Evolutionary conservation across 257 asterid species (phyloP).

Genomic region (Solanum clarkiae): DNA sequence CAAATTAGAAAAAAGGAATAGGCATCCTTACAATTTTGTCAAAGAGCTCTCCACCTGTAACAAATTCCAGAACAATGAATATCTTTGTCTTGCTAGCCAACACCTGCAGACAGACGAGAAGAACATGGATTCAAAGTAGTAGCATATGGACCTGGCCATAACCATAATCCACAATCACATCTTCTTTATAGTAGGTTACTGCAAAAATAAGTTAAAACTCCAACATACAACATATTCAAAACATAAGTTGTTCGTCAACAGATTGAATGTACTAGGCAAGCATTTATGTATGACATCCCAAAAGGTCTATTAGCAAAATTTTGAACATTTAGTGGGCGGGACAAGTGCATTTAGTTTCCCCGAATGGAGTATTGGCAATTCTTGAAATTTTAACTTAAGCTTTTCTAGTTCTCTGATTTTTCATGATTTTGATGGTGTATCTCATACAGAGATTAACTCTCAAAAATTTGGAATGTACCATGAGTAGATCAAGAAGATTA

Average conservation of each 20-base stretch:
- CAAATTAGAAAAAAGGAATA: neutral
- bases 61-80: slow-evolving; percentile 75
- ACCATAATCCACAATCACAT: neutral
- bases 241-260: neutral
- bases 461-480: neutral
- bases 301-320: neutral
- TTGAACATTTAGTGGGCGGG: neutral
- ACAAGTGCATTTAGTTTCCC: neutral
- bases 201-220: neutral
- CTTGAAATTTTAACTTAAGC: neutral
- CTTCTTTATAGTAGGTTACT: neutral
- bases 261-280: neutral
- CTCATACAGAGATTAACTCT: neutral
- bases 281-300: neutral
- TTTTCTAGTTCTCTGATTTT: neutral
- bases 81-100: slow-evolving; percentile 96
- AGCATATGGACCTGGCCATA: neutral
- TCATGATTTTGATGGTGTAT: neutral
- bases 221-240: neutral
- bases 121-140: neutral
- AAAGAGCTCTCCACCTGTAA: slow-evolving; percentile 94
- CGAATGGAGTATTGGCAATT: neutral
- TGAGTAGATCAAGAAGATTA: neutral
- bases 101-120: slow-evolving; percentile 36
- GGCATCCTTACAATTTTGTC: slow-evolving; percentile 72